Evolutionary conservation across 1,284 basidiomycete genomes (phyloP).

Genomic region (Rhodotorula sp.): DNA sequence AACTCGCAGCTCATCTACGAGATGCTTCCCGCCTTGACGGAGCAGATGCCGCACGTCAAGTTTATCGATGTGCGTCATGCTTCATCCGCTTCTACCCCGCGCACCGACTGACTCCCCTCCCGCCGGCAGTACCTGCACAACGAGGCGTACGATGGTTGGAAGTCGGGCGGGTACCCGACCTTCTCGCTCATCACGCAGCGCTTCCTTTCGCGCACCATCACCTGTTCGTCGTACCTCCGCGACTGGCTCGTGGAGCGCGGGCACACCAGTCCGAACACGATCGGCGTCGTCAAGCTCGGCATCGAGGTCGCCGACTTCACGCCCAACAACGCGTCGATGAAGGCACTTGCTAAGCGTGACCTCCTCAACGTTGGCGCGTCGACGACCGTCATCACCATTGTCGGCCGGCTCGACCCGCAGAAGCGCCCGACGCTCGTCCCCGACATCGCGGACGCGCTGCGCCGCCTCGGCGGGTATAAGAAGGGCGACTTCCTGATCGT

Average conservation of each 20-base stretch:
- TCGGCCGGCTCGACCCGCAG: conserved; percentile 41
- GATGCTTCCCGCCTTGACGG: conserved; percentile 39
- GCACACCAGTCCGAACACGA: conserved; percentile 25
- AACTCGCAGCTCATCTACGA: conserved; percentile 41
- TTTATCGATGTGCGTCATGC: conserved; percentile 36
- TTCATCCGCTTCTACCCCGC: too few relatives aligned
- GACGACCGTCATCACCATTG: conserved; percentile 26
- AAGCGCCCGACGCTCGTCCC: conserved; percentile 38
- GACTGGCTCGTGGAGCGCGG: conserved; percentile 37
- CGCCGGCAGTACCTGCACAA: conserved; percentile 42
- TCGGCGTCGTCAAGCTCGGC: conserved; percentile 45
- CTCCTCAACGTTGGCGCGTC: conserved; percentile 16
- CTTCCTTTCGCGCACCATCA: conserved; percentile 42
- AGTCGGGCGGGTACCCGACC: conserved; percentile 41
- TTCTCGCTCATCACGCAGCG: conserved; percentile 41
- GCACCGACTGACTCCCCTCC: too few relatives aligned
- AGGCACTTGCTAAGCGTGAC: not conserved
- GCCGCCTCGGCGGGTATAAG: conserved; percentile 22
- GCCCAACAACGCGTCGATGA: conserved; percentile 8
- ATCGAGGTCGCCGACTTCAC: conserved; percentile 33
- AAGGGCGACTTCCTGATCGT: conserved; percentile 37
- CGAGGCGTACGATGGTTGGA: conserved; percentile 43
- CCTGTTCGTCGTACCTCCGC: conserved; percentile 41
- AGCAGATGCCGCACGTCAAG: conserved; percentile 39
- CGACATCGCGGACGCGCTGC: conserved; percentile 22